Evolutionary conservation across 2,329 filamentous ascomycete species (phyloP).

Genomic region (Didymella glomerata): DNA sequence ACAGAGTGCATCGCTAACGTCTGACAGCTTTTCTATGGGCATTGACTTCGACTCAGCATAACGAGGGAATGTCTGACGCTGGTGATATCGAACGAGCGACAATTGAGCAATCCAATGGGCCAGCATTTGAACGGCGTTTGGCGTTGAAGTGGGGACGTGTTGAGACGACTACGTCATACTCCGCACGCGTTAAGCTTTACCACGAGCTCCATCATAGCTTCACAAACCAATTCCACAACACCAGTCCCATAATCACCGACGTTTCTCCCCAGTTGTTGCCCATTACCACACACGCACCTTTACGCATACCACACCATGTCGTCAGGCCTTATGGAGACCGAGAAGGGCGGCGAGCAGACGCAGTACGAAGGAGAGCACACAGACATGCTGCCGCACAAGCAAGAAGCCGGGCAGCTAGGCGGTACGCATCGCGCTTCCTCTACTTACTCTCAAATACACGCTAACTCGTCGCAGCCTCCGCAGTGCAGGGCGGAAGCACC

Average conservation of each 20-base stretch:
- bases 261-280: background rate
- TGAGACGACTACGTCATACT: conserved; percentile 30
- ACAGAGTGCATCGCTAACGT: conserved; percentile 11
- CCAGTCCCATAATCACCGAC: background rate
- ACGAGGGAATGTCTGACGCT: background rate
- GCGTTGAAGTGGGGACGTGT: conserved; percentile 27
- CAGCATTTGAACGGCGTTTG: conserved; percentile 25
- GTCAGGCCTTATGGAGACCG: conserved; percentile 65
- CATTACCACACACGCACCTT: too few species aligned
- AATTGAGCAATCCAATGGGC: background rate
- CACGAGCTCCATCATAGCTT: conserved; percentile 23
- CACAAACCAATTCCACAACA: conserved; percentile 8
- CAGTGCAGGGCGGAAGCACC: conserved; percentile 25
- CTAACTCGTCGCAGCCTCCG: conserved; percentile 19
- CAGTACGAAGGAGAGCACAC: conserved; percentile 68
- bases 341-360: conserved; percentile 66
- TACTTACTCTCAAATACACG: background rate
- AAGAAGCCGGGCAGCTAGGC: conserved; percentile 66
- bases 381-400: conserved; percentile 60
- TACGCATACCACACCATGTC: conserved; percentile 53
- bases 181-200: conserved; percentile 14
- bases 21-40: conserved; percentile 70
- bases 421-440: conserved; percentile 46
- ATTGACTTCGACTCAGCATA: conserved; percentile 60
- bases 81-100: too few species aligned